Evolutionary conservation across 352 stramenopile genomes (phyloP).

Genomic region (Globisporangium apiculatum): DNA sequence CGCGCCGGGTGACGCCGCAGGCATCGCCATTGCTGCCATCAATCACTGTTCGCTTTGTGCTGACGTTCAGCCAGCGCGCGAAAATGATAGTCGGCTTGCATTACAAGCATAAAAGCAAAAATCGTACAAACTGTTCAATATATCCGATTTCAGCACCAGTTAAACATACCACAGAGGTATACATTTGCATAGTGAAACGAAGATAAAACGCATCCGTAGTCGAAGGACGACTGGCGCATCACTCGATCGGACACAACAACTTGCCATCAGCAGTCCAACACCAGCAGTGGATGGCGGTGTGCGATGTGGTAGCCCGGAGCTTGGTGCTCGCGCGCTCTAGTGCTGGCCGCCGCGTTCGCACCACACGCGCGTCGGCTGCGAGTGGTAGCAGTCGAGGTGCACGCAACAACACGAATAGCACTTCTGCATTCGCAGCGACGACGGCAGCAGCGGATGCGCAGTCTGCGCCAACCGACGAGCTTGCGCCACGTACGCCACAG

Average conservation of each 20-base stretch:
- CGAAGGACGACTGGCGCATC: no score
- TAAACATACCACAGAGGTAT: no score
- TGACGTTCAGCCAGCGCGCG: slow-evolving; percentile 14
- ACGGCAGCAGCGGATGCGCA: neutral
- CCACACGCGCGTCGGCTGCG: neutral
- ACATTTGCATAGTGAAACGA: no score
- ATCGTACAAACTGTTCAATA: no score
- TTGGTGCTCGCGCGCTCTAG: neutral
- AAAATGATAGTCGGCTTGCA: slow-evolving; percentile 17
- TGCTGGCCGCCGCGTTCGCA: neutral
- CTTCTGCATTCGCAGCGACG: neutral
- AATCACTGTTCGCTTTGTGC: slow-evolving; percentile 15
- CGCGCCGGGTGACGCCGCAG: slow-evolving; percentile 9
- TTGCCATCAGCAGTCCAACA: no score
- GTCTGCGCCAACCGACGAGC: neutral
- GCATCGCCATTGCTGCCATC: slow-evolving; percentile 1
- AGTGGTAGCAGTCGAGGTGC: neutral
- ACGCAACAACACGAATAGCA: neutral
- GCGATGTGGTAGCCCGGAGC: neutral
- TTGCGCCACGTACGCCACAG: neutral
- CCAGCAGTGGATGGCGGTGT: no score
- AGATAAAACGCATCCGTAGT: no score
- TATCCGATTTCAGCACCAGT: no score
- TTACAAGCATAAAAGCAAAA: no score
- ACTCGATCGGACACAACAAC: no score